Evolutionary conservation across 2,329 filamentous ascomycete species (phyloP), one percentile per base, ranked within the genome.

Genomic region (Pseudogymnoascus sp.): DNA sequence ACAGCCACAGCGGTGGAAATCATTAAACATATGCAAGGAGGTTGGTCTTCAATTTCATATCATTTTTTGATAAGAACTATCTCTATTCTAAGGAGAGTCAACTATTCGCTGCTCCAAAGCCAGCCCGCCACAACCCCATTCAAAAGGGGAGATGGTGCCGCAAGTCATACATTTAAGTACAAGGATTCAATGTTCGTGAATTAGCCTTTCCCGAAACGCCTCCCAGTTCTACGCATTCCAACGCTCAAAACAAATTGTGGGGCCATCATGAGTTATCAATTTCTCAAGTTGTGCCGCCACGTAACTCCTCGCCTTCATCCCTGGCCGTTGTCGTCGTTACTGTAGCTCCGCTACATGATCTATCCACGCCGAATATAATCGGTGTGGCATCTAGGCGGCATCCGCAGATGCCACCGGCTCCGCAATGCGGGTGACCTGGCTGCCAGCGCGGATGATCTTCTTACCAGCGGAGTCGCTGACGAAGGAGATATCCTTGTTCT

Each of bases 371-470:
- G 29, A 57, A 36, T 34, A 18, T 57, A 18, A 7, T 57, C 51
- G 59, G 21, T 40, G 3, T 16, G 59, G 18, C 3, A 1, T 40
- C 68, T 76, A 93, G 72, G 92, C 92, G 67, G 92, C 91, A 77
- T 91, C 91, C 65, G 93, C 93, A 70, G 87, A 93, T 67, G 88
- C 86, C 63, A 90, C 85, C 51, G 93, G 91, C 75, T 91, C 86
- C 18, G 86, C 79, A 61, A 96, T 85, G 77, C 91, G 91, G 69
- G 93, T 97, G 65, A 90, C 84, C 79, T 97, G 93, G 71, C 86
- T 81, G 62, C 92, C 92, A 68, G 93, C 92, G 68, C 93, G 88
- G 72, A 96, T 85, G 70, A 97, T 92, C 68, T 89, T 87, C 75
- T 91, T 84, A 61, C 92, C 93, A 62, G 85, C 81, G 14, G 86